A percentile compares a stretch with the other conserved stretches of the same genome.
Evolutionary conservation across 495 filamentous ascomycete genomes (phyloP).

Genomic region (Tuber brumale): DNA sequence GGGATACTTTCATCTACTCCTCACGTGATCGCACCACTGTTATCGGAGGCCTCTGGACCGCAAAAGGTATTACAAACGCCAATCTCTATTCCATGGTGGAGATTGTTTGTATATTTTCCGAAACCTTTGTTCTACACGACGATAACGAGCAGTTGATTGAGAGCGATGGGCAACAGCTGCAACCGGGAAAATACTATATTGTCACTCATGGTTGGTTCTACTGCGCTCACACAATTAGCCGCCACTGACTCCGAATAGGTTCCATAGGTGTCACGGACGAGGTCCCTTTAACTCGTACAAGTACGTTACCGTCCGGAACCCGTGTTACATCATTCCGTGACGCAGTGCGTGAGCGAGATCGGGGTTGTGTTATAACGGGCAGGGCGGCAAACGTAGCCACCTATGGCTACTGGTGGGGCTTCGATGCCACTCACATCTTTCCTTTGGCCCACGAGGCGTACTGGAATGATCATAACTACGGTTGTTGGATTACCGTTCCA

Average conservation of each 20-base stretch:
- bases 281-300: constrained; percentile 35
- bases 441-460: no score
- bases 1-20: no score
- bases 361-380: no score
- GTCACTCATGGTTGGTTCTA: constrained; percentile 22
- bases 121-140: constrained; percentile 33
- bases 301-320: constrained; percentile 35
- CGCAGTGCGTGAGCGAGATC: no score
- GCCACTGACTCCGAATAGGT: constrained; percentile 29
- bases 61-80: no score
- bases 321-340: no score
- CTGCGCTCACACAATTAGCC: not conserved
- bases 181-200: constrained; percentile 42
- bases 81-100: constrained; percentile 44
- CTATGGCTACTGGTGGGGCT: no score
- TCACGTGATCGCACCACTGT: constrained; percentile 33
- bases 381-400: no score
- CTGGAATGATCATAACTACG: no score
- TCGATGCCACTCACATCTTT: no score
- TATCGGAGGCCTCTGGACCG: constrained; percentile 42
- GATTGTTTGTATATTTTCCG: constrained; percentile 35
- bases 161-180: constrained; percentile 38
- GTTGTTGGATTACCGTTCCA: no score
- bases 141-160: constrained; percentile 34
- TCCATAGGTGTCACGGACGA: constrained; percentile 41